Evolutionary conservation across 148 eudicot genomes (phyloP), one percentile per base, ranked within the genome.

Genomic region (Linanthus parryae): DNA sequence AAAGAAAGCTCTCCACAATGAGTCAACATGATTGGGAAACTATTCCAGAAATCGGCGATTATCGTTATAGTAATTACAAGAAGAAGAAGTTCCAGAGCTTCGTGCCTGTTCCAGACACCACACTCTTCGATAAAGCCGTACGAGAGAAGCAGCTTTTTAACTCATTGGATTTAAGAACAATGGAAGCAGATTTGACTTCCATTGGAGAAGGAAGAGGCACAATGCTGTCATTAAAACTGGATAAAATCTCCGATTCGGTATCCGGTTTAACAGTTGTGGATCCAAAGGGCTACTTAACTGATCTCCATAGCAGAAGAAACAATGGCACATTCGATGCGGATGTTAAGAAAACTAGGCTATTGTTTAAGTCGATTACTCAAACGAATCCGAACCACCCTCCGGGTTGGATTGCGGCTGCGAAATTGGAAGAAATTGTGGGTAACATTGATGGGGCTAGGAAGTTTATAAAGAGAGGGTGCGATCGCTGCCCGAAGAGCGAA

Each of bases 161-260:
- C 0, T 94, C 96, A 0, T 69, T 92, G 71, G 98, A 92, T 66
- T 96, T 96, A 0, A 92, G 74, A 74, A 84, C 87, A 62, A 71
- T 96, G 63, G 78, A 65, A 8, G 88, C 96, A 2, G 96, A 92
- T 71, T 64, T 92, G 73, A 88, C 96, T 25, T 96, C 99, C 4
- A 96, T 92, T 12, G 99, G 99, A 35, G 94, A 92, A 71, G 99
- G 99, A 39, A 84, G 99, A 54, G 96, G 94, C 23, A 92, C 94
- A 13, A 96, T 92, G 17, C 61, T 92, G 62, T 92, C 96, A 0
- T 44, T 92, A 64, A 92, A 80, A 72, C 73, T 92, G 65, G 98
- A 92, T 44, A 72, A 85, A 56, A 41, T 92, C 15, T 92, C 96
- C 0, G 94, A 84, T 77, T 92, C 91, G 2, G 88, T 88, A 2